Conservation (phyloP, 202 grass and related monocot genomes). For the Zizania palustris region DNA sequence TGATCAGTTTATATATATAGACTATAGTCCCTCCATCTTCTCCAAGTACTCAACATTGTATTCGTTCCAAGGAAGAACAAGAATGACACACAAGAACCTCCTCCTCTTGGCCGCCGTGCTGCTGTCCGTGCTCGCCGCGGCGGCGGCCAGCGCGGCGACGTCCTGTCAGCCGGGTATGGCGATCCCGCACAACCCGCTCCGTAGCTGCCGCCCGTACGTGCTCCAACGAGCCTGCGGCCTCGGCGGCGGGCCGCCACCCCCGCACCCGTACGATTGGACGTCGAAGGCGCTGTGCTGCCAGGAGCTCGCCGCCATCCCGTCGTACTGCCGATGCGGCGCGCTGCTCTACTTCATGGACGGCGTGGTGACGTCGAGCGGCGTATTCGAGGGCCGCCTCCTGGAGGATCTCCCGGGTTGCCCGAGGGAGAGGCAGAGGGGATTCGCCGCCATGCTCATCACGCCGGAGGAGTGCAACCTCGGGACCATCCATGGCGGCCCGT, state of each 20-base stretch:
- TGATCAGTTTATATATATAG: too few species aligned
- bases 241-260: background rate
- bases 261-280: background rate
- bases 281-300: conserved; percentile 22
- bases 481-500: background rate
- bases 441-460: background rate
- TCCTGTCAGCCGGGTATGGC: conserved; percentile 6
- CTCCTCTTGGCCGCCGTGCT: background rate
- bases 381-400: background rate
- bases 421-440: conserved; percentile 11
- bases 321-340: conserved; percentile 7
- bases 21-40: too few species aligned
- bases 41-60: background rate
- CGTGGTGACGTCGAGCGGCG: background rate
- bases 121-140: background rate
- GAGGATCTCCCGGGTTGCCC: conserved; percentile 10
- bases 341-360: conserved; percentile 16
- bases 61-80: background rate
- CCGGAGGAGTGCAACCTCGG: conserved; percentile 3
- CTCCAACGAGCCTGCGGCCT: conserved; percentile 9
- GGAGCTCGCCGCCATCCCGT: conserved; percentile 7
- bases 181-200: background rate
- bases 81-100: background rate
- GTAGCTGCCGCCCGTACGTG: conserved; percentile 1
- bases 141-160: background rate